Evolutionary conservation across 2,329 filamentous ascomycete genomes (phyloP).

Genomic region (Boeremia exigua): DNA sequence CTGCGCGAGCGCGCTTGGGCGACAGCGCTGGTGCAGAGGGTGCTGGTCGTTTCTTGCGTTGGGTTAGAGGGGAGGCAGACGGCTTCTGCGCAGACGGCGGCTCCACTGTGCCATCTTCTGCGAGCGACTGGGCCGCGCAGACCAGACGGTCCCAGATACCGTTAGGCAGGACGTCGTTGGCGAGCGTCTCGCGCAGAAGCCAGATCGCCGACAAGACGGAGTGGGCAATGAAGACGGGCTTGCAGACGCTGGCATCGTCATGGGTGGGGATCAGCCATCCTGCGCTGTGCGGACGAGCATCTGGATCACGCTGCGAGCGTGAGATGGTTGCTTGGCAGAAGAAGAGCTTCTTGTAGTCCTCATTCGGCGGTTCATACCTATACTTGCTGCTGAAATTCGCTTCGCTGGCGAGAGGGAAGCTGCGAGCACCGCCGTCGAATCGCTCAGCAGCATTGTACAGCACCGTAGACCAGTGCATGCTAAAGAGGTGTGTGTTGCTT

Average conservation of each 20-base stretch:
- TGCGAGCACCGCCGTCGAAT: neutral
- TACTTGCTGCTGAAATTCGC: neutral
- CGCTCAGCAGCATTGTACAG: neutral
- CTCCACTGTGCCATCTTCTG: neutral
- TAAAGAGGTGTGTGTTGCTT: too few species aligned
- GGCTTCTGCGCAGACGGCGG: neutral
- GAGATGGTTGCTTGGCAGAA: neutral
- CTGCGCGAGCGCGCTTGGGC: neutral
- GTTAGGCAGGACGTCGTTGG: neutral
- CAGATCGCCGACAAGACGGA: slow-evolving; percentile 1
- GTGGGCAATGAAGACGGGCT: slow-evolving; percentile 3
- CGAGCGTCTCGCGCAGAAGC: slow-evolving; percentile 5
- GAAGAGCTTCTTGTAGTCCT: slow-evolving; percentile 1
- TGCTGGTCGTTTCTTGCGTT: neutral
- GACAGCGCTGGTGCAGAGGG: neutral
- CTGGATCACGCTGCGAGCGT: neutral
- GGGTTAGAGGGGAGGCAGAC: neutral
- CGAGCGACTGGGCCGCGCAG: neutral
- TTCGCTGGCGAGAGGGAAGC: neutral
- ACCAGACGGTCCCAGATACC: neutral
- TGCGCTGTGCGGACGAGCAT: neutral
- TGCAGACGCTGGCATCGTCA: neutral
- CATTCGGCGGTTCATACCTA: neutral
- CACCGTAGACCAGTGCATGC: neutral
- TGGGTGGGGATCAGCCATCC: slow-evolving; percentile 4